phyloP scores from a whole-genome alignment of 2,329 filamentous ascomycete species.

The Magnaporthales sp. region DNA sequence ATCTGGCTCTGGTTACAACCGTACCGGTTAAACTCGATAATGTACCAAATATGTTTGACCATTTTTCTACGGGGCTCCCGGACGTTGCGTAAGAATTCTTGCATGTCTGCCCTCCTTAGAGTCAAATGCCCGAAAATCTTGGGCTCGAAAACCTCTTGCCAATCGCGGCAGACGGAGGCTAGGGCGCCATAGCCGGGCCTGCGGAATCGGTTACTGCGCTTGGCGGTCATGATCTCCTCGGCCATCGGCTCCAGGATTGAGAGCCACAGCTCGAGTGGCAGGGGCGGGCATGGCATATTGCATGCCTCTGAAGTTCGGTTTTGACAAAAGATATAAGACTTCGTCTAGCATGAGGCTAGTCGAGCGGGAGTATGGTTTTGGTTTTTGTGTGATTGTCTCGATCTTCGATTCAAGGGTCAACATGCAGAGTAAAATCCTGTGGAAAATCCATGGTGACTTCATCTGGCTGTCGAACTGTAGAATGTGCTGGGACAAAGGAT shows the following conservation, averaged over 20 bases:
- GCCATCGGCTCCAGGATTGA: not conserved
- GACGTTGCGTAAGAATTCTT: not conserved
- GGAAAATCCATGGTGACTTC: too few relatives aligned
- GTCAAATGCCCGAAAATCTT: not conserved
- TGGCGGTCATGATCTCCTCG: not conserved
- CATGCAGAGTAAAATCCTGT: not conserved
- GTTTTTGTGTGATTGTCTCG: not conserved
- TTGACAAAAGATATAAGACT: not conserved
- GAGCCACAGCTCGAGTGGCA: not conserved
- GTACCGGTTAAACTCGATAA: not conserved
- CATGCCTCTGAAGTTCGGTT: not conserved
- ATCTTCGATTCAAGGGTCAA: not conserved
- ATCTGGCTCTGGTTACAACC: not conserved
- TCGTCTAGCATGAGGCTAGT: not conserved
- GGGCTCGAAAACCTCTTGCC: not conserved
- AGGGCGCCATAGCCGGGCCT: not conserved
- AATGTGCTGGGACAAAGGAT: too few relatives aligned
- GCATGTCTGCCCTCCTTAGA: not conserved
- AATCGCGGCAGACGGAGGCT: not conserved
- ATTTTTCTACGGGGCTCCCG: not conserved
- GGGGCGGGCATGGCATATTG: not conserved
- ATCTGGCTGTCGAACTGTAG: too few relatives aligned
- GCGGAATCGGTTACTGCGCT: not conserved
- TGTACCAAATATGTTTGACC: not conserved
- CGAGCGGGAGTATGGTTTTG: not conserved